Evolutionary conservation across 768 basidiomycete species (phyloP).

Genomic region (Pleurotus tuber-regium): DNA sequence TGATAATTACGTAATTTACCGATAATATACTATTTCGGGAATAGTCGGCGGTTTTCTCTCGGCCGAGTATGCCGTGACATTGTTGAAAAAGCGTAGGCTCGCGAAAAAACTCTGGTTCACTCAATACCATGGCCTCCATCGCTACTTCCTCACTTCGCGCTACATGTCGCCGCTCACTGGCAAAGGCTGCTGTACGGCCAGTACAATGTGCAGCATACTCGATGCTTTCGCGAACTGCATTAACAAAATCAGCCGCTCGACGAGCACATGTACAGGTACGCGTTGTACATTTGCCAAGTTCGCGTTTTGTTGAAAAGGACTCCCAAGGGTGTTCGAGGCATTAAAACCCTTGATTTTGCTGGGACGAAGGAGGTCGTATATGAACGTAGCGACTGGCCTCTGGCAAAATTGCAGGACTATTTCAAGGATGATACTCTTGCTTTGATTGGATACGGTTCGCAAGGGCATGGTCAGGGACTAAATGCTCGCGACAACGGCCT

Average conservation of each 20-base stretch:
- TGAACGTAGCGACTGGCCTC: constrained; percentile 96
- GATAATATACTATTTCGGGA: too few species aligned
- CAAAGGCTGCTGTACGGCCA: constrained; percentile 37
- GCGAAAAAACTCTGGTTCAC: constrained; percentile 19
- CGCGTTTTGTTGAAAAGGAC: constrained; percentile 6
- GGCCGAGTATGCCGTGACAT: constrained; percentile 22
- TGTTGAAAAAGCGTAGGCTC: constrained; percentile 14
- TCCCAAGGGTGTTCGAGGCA: constrained; percentile 61
- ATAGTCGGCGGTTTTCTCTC: constrained; percentile 19
- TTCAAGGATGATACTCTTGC: constrained; percentile 99
- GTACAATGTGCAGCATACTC: constrained; percentile 66
- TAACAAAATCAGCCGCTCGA: constrained; percentile 34
- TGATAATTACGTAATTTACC: too few species aligned
- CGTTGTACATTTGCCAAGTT: constrained; percentile 14
- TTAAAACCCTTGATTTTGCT: constrained; percentile 97
- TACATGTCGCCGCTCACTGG: constrained; percentile 60
- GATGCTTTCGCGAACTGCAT: constrained; percentile 51
- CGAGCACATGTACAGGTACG: constrained; percentile 31
- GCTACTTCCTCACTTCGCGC: constrained; percentile 70
- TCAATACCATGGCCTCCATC: constrained; percentile 59
- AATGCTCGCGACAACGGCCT: constrained; percentile 99
- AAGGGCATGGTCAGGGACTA: constrained; percentile 97
- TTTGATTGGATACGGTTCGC: constrained; percentile 98
- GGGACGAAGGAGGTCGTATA: constrained; percentile 92
- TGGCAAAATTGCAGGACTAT: constrained; percentile 97